phyloP scores from a whole-genome alignment of 345 rosid genomes.

The Eucalyptus microcorys region DNA sequence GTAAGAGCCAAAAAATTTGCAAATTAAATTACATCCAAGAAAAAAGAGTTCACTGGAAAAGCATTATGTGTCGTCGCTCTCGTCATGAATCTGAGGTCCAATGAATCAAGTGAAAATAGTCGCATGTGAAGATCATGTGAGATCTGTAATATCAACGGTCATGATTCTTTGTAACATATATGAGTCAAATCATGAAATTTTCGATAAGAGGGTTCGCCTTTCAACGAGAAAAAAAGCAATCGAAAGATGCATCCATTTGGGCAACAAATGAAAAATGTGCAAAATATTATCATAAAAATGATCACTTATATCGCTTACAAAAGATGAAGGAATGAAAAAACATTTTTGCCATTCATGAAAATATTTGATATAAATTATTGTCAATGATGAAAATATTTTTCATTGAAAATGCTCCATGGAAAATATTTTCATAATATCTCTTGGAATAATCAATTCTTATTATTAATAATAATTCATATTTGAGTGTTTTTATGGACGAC shows the following conservation, averaged over 20 bases:
- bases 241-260: background rate
- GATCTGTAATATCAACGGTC: background rate
- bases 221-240: background rate
- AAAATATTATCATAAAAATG: too few species aligned
- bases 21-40: background rate
- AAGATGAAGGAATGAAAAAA: fast-evolving
- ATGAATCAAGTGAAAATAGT: background rate
- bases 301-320: background rate
- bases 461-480: background rate
- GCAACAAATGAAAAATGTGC: too few species aligned
- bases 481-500: background rate
- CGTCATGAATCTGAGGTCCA: background rate
- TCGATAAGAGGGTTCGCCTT: background rate
- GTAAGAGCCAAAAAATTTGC: background rate
- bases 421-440: background rate
- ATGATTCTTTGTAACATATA: background rate
- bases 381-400: background rate
- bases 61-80: background rate
- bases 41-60: too few species aligned
- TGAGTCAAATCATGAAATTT: background rate
- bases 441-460: fast-evolving
- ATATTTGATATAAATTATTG: background rate
- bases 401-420: too few species aligned
- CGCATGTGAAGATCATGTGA: background rate
- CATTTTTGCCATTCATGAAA: fast-evolving